These are phyloP conservation scores for Pulveroboletus frians DNA, from an alignment of 768 basidiomycete genomes.

Conservation along the genomic window DNA sequence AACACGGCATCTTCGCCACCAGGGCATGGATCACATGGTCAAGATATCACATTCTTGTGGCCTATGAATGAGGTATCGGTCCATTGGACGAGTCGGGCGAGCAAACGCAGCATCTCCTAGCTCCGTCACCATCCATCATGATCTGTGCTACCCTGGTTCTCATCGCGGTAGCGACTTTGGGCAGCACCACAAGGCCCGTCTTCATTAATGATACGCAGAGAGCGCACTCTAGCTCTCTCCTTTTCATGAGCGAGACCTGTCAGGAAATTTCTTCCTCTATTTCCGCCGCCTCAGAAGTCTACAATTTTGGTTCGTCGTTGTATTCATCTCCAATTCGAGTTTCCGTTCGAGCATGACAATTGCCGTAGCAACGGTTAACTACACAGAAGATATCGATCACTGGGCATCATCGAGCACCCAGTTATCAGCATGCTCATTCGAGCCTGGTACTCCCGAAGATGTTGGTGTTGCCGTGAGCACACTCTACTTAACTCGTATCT, in stretches of 20 bases:
- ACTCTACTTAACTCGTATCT: neutral
- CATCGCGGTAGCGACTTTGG: neutral
- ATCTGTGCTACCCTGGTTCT: neutral
- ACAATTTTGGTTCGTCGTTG: neutral
- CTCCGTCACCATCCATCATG: neutral
- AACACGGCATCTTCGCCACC: no score
- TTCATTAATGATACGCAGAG: neutral
- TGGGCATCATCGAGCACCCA: slow-evolving; percentile 50
- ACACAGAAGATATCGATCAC: slow-evolving; percentile 41
- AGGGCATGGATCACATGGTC: no score
- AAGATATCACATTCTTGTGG: neutral
- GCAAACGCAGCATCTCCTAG: no score
- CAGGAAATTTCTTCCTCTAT: neutral
- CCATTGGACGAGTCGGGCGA: no score
- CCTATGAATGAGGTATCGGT: neutral
- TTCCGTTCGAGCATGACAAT: neutral
- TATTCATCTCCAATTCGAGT: no score
- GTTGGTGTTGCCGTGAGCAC: slow-evolving; percentile 41
- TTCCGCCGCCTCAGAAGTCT: slow-evolving; percentile 5
- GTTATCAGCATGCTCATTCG: slow-evolving; percentile 47
- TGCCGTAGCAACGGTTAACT: slow-evolving; percentile 24
- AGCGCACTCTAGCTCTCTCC: neutral
- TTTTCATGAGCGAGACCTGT: neutral
- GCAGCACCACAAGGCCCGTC: neutral
- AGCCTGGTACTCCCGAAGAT: slow-evolving; percentile 45